phyloP scores from a whole-genome alignment of 495 filamentous ascomycete species.

The Trichoderma erinaceum region DNA sequence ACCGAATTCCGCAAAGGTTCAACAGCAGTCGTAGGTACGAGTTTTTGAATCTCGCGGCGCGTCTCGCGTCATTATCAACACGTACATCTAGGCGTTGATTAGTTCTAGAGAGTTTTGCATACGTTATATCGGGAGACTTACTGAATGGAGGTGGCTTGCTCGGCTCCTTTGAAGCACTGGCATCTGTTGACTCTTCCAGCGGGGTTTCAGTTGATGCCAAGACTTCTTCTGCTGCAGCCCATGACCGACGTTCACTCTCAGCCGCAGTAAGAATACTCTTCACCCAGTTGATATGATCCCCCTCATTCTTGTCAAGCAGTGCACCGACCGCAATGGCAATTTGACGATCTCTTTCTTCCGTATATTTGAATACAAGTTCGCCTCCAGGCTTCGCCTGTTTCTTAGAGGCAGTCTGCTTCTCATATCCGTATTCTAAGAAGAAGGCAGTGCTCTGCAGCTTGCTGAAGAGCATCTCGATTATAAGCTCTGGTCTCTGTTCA shows the following conservation, averaged over 20 bases:
- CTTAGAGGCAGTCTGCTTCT: constrained; percentile 63
- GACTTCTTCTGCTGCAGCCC: constrained; percentile 66
- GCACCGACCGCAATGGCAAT: constrained; percentile 72
- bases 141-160: constrained; percentile 37
- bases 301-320: constrained; percentile 68
- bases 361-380: constrained; percentile 74
- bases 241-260: constrained; percentile 66
- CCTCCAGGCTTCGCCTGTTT: constrained; percentile 52
- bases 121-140: constrained; percentile 29
- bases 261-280: constrained; percentile 62
- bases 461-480: constrained; percentile 87
- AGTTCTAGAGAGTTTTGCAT: not conserved
- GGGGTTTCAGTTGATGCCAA: constrained; percentile 32
- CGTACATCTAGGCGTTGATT: constrained; percentile 44
- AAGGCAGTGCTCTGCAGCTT: constrained; percentile 78
- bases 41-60: constrained; percentile 77
- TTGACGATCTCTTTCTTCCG: constrained; percentile 57
- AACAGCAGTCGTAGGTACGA: constrained; percentile 85
- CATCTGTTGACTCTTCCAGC: constrained; percentile 35
- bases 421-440: constrained; percentile 86
- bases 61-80: constrained; percentile 60
- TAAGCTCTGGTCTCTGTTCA: constrained; percentile 71
- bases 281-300: constrained; percentile 73
- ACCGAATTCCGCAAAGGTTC: constrained; percentile 64
- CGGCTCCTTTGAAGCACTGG: constrained; percentile 29